phyloP scores from a whole-genome alignment of 371 early-diverging fungal species.

The Zychaea mexicana region DNA sequence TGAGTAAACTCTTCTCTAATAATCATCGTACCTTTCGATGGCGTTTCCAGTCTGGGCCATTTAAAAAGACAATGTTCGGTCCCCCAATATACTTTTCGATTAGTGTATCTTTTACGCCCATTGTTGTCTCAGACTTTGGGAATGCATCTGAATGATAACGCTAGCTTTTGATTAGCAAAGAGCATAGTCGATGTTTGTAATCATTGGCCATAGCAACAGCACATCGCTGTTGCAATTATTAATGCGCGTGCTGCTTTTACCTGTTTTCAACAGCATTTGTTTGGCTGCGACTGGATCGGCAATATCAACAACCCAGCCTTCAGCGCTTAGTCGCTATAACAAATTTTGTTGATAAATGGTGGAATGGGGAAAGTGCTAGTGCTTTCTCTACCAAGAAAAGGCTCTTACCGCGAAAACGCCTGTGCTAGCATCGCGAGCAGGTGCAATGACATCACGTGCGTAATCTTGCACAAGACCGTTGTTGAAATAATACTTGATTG shows the following conservation, averaged over 20 bases:
- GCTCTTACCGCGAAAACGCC: constrained; percentile 17
- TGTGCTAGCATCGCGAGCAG: background rate
- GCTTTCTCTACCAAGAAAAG: no score
- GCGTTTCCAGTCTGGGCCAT: constrained; percentile 25
- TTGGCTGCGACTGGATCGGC: constrained; percentile 25
- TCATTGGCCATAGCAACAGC: no score
- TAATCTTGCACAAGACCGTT: constrained; percentile 8
- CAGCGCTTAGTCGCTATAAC: constrained; percentile 3
- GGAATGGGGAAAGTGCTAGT: no score
- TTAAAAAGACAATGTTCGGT: constrained; percentile 22
- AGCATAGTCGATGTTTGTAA: no score
- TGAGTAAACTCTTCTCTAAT: background rate
- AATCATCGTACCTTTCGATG: constrained; percentile 28
- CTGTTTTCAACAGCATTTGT: constrained; percentile 21
- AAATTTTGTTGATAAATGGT: no score
- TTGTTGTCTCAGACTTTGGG: constrained; percentile 20
- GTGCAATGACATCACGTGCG: constrained; percentile 9
- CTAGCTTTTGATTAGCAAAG: background rate
- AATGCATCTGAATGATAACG: constrained; percentile 19
- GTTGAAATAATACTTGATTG: constrained; percentile 4
- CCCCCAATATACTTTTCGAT: constrained; percentile 18
- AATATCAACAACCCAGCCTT: constrained; percentile 18
- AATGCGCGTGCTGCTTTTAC: no score
- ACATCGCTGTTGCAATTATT: no score
- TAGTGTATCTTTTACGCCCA: constrained; percentile 11